Percentiles rank a stretch among this genome's conserved stretches.
Conservation (phyloP, 1,284 basidiomycete genomes). For the Xanthoconium separans region DNA sequence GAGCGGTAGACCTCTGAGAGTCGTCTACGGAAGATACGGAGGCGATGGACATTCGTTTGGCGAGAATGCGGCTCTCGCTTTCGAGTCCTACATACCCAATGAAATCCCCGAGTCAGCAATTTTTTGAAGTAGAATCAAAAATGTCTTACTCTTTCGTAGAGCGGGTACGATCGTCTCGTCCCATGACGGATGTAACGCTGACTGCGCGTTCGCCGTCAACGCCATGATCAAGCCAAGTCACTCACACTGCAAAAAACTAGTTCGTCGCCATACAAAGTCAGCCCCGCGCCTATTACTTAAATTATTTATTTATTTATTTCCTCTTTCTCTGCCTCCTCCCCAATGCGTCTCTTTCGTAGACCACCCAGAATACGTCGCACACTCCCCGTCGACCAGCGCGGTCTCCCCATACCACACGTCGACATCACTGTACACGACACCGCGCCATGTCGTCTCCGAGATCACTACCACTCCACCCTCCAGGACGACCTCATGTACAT, state of each 20-base stretch:
- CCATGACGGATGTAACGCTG: slow-evolving; percentile 27
- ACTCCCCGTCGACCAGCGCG: slow-evolving; percentile 47
- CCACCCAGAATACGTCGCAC: slow-evolving; percentile 46
- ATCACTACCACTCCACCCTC: slow-evolving; percentile 86
- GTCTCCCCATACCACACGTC: slow-evolving; percentile 68
- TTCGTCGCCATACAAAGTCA: no score
- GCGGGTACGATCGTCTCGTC: slow-evolving; percentile 35
- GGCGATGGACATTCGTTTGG: slow-evolving; percentile 70
- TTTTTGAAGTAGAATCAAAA: no score
- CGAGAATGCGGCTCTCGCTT: slow-evolving; percentile 66
- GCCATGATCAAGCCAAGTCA: slow-evolving; percentile 30
- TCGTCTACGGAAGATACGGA: slow-evolving; percentile 58
- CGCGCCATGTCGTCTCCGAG: slow-evolving; percentile 73
- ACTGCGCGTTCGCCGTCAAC: slow-evolving; percentile 25
- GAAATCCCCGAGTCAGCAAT: no score
- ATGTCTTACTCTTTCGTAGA: slow-evolving; percentile 29
- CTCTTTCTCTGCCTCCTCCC: slow-evolving; percentile 9
- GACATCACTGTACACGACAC: slow-evolving; percentile 66
- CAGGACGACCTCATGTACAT: slow-evolving; percentile 93
- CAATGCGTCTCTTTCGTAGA: slow-evolving; percentile 43
- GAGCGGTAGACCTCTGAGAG: slow-evolving; percentile 19
- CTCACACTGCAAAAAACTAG: background rate
- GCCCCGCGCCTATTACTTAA: background rate
- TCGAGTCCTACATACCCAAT: slow-evolving; percentile 63
- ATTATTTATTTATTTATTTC: slow-evolving; percentile 7